A percentile compares a stretch with the other conserved stretches of the same genome.
Conservation (phyloP, 345 rosid genomes). For the Syzygium grande region DNA sequence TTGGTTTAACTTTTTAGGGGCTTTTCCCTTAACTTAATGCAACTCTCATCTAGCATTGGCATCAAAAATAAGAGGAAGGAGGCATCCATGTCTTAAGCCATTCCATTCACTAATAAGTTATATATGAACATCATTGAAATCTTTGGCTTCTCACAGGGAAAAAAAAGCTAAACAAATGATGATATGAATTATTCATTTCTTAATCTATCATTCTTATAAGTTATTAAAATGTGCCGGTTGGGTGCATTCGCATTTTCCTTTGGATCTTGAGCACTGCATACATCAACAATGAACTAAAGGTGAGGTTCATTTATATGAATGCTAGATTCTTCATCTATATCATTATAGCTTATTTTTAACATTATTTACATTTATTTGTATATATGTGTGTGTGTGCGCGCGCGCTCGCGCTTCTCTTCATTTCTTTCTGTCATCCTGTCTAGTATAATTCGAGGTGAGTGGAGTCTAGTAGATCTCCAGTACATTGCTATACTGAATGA, state of each 20-base stretch:
- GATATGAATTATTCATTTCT: not conserved
- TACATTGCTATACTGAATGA: not conserved
- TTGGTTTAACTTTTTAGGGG: not conserved
- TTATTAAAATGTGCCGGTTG: fast-evolving
- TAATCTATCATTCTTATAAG: not conserved
- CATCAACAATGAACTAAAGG: not conserved
- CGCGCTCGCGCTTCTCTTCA: no score
- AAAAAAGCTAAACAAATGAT: not conserved
- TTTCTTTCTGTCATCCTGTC: no score
- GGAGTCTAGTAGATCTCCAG: not conserved
- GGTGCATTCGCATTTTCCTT: not conserved
- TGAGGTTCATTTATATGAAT: not conserved
- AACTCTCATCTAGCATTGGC: not conserved
- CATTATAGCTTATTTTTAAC: no score
- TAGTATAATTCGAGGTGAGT: no score
- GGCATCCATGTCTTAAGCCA: not conserved
- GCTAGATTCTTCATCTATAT: no score
- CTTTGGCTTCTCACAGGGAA: not conserved
- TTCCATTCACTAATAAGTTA: not conserved
- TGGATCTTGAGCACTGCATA: not conserved
- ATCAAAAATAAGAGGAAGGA: not conserved
- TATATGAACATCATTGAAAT: not conserved
- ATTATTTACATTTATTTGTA: no score
- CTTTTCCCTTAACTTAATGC: not conserved
- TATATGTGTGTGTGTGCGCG: no score